phyloP scores from a whole-genome alignment of 2,329 filamentous ascomycete genomes.

The Cercospora sojina region DNA sequence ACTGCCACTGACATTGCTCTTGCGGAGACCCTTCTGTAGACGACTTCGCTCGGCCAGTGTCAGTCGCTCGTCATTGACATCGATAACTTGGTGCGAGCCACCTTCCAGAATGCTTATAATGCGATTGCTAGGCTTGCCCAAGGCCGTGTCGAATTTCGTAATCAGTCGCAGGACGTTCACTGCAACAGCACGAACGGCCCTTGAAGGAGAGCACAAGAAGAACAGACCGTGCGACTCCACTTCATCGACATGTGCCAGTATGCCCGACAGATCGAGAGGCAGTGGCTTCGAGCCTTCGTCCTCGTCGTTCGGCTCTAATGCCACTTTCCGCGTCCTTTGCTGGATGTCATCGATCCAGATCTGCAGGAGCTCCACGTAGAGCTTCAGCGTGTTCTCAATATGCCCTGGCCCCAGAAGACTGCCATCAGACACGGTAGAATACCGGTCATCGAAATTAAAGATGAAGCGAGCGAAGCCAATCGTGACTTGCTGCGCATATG shows the following conservation, averaged over 20 bases:
- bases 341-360: constrained; percentile 99
- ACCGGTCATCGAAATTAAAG: constrained; percentile 96
- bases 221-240: constrained; percentile 96
- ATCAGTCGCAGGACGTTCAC: constrained; percentile 90
- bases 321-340: constrained; percentile 74
- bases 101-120: constrained; percentile 92
- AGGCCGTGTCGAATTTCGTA: constrained; percentile 85
- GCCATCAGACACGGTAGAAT: constrained; percentile 96
- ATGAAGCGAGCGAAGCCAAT: constrained; percentile 97
- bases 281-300: constrained; percentile 40
- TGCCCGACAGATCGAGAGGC: constrained; percentile 74
- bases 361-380: constrained; percentile 89
- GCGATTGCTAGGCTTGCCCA: constrained; percentile 72
- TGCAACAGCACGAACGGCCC: constrained; percentile 82
- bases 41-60: constrained; percentile 90
- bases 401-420: constrained; percentile 92
- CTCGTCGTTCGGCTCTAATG: constrained; percentile 63
- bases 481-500: constrained; percentile 90
- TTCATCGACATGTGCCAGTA: constrained; percentile 92
- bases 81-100: constrained; percentile 83
- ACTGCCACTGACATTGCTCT: constrained; percentile 78
- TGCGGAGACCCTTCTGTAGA: constrained; percentile 83
- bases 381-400: constrained; percentile 86
- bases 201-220: constrained; percentile 94
- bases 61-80: constrained; percentile 86